A percentile compares a stretch with the other conserved stretches of the same genome.
phyloP scores from a whole-genome alignment of 108 stramenopile species.

The Skeletonema menzelii region DNA sequence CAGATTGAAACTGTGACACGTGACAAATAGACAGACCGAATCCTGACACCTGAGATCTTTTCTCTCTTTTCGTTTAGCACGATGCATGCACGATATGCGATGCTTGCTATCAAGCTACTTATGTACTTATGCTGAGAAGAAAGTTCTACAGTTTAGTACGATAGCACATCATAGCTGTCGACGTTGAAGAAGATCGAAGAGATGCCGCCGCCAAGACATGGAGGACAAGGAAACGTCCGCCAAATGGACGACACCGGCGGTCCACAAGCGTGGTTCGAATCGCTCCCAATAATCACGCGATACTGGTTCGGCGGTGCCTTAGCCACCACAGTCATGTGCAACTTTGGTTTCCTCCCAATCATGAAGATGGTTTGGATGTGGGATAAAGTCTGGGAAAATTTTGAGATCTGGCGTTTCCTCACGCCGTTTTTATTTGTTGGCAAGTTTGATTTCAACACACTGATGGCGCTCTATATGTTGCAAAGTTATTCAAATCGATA shows the following conservation, averaged over 20 bases:
- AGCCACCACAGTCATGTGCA: conserved; percentile 61
- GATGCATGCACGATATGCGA: too few species aligned
- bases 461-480: conserved; percentile 76
- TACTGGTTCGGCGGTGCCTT: conserved; percentile 80
- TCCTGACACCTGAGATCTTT: too few species aligned
- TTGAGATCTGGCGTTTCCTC: conserved; percentile 83
- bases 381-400: conserved; percentile 50
- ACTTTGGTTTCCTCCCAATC: conserved; percentile 67
- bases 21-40: too few species aligned
- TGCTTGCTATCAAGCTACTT: too few species aligned
- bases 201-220: conserved; percentile 1
- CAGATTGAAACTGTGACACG: too few species aligned
- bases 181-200: too few species aligned
- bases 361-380: conserved; percentile 62
- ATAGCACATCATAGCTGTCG: too few species aligned
- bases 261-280: conserved; percentile 74
- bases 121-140: too few species aligned
- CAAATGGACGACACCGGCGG: conserved; percentile 41
- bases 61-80: too few species aligned
- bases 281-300: conserved; percentile 79
- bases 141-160: too few species aligned
- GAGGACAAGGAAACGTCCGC: neutral
- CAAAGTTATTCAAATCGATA: conserved; percentile 69
- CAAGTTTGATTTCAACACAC: conserved; percentile 64
- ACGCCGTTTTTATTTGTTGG: conserved; percentile 80